phyloP scores from a whole-genome alignment of 2,329 filamentous ascomycete genomes.

The Aspergillus tanneri region DNA sequence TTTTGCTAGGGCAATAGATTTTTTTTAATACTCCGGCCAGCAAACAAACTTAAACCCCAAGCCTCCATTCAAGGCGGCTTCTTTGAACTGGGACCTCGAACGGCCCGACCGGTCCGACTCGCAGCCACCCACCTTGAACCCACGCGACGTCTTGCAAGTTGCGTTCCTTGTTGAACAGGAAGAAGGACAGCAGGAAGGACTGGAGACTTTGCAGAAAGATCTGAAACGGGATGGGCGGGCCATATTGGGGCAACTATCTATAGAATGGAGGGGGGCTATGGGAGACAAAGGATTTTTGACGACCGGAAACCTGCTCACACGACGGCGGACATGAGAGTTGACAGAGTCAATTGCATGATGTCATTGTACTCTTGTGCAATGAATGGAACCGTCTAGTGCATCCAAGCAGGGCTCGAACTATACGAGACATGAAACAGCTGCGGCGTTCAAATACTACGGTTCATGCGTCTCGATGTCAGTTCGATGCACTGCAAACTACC shows the following conservation, averaged over 20 bases:
- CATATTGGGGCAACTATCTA: constrained; percentile 75
- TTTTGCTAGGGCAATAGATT: background rate
- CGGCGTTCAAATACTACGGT: background rate
- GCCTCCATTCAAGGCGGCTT: constrained; percentile 54
- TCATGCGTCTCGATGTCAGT: background rate
- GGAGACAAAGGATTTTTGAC: constrained; percentile 83
- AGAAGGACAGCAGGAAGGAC: constrained; percentile 43
- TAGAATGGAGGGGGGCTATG: constrained; percentile 88
- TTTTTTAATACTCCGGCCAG: constrained; percentile 28
- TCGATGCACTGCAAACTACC: background rate
- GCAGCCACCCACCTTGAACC: constrained; percentile 53
- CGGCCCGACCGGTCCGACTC: constrained; percentile 29
- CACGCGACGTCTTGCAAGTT: constrained; percentile 64
- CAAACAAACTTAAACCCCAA: constrained; percentile 51
- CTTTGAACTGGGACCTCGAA: constrained; percentile 56
- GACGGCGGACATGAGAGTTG: constrained; percentile 36
- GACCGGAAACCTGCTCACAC: constrained; percentile 70
- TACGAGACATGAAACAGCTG: background rate
- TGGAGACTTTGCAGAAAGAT: constrained; percentile 53
- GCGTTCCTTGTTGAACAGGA: constrained; percentile 62
- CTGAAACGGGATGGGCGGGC: constrained; percentile 54
- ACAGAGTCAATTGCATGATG: background rate
- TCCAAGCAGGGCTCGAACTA: background rate
- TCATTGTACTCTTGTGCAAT: background rate
- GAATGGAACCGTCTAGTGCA: background rate